Evolutionary conservation across 2,329 filamentous ascomycete genomes (phyloP).

Genomic region (Alternaria longipes): DNA sequence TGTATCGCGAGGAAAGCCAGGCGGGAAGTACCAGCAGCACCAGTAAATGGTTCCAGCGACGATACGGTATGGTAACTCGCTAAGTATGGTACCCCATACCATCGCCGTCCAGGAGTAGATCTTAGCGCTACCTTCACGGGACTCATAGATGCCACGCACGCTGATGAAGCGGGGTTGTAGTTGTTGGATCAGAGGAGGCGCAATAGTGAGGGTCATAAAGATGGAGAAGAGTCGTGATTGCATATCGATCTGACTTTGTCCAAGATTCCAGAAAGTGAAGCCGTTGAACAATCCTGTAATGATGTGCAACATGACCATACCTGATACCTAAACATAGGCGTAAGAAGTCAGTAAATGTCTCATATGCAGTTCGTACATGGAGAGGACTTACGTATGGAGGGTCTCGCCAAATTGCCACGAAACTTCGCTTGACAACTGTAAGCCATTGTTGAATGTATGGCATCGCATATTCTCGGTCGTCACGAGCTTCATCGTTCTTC

Average conservation of each 20-base stretch:
- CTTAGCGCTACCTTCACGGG: constrained; percentile 77
- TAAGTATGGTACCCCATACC: constrained; percentile 70
- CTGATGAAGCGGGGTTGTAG: constrained; percentile 76
- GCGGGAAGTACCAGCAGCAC: constrained; percentile 61
- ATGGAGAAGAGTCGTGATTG: constrained; percentile 74
- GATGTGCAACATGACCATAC: constrained; percentile 61
- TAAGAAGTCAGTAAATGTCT: too few relatives aligned
- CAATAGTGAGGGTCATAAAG: constrained; percentile 80
- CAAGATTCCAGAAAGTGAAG: constrained; percentile 60
- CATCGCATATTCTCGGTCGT: constrained; percentile 58
- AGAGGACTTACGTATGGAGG: constrained; percentile 65
- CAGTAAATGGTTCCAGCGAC: constrained; percentile 72
- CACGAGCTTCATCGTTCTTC: constrained; percentile 48
- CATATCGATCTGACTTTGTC: constrained; percentile 53
- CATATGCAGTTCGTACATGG: too few relatives aligned
- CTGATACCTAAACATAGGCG: constrained; percentile 1
- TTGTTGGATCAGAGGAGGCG: constrained; percentile 78
- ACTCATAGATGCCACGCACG: constrained; percentile 73
- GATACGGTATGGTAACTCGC: constrained; percentile 75
- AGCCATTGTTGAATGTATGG: constrained; percentile 53
- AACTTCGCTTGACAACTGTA: constrained; percentile 59
- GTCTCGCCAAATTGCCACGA: constrained; percentile 71
- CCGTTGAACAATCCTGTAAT: constrained; percentile 60
- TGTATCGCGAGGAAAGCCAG: constrained; percentile 63
- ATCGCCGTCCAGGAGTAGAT: constrained; percentile 82